Evolutionary conservation across 2,329 filamentous ascomycete genomes (phyloP), one percentile per base, ranked within the genome.

Genomic region (Chlorencoelia australis): DNA sequence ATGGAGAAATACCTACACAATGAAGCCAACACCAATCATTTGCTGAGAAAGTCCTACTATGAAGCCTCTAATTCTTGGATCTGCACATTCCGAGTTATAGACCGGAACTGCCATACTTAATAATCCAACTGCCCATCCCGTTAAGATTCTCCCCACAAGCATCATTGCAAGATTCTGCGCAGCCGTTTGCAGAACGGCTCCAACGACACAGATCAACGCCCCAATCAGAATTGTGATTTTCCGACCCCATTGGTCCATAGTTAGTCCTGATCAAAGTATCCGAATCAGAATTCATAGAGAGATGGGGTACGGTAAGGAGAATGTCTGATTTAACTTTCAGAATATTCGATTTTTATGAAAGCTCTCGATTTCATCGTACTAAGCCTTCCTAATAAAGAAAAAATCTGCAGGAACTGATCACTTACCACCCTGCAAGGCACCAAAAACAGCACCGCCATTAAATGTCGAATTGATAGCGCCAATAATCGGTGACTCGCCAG

Each of bases 401-500:
- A n/a, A n/a, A n/a, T n/a, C n/a, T n/a, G n/a, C n/a, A n/a, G n/a
- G n/a, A n/a, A n/a, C n/a, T n/a, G n/a, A n/a, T n/a, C n/a, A n/a
- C n/a, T n/a, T n/a, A 34, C 75, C 74, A 18, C 51, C 51, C 40
- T 50, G 49, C 3, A 53, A 41, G 6, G 51, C 45, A 19, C 30
- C 71, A 56, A 37, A 59, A 56, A 30, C 74, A 64, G 33, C 75
- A 27, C 75, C 75, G 6, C 70, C 71, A 4, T 75, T 79, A 54
- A 79, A 79, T 37, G 77, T 66, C 4, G 73, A 75, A n/a, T 79
- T 75, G 1, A 79, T 73, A 4, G 75, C 65, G 34, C 74, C 75
- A 14, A 52, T 51, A 10, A 51, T 52, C 3, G 50, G 22, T 6
- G 47, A 52, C 7, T 38, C 44, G 5, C 37, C 37, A 7, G 43